Evolutionary conservation across 345 rosid genomes (phyloP), one percentile per base, ranked within the genome.

Genomic region (Bretschneidera sinensis): DNA sequence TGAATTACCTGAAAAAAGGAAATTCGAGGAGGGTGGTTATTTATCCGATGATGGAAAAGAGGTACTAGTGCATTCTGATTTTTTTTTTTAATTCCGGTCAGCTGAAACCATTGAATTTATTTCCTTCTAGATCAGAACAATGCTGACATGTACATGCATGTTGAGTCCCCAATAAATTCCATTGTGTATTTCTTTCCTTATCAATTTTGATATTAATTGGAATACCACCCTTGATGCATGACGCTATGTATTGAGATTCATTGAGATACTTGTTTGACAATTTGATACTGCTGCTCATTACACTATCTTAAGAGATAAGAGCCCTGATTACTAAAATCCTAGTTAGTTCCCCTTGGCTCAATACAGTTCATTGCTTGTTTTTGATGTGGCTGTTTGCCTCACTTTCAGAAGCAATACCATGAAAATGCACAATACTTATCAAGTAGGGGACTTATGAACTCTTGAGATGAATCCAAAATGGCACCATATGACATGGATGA

Each of bases 1-100:
- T 71, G 88, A 62, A 15, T 76, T 84, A 45, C 98, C 97, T 39
- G 83, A 75, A 64, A 87, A 87, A 61, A 83, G 98, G 66, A 80
- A 77, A 61, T 58, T 66, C 19, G 96, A 84, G 63, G 92, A 89
- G 69, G 97, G 85, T 31, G 92, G 83, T 51, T 77, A 76, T 73
- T 73, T 71, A 79, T 87, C 94, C 25, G 87, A 83, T 71, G 97
- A 87, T 55, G 95, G 65, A 72, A 61, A 78, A 24, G 78, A 77
- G 83, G 73, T 77, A 72, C 19, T 7, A 24, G 24, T 5, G 28
- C 62, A 60, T 56, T 58, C 17, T 54, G 28, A 24, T 43, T 11
- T 28, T 51, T 17, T 61, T 25, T 2, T 59, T 53, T 52, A 43
- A 35, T 48, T 15, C 54, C 15, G 19, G 43, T 52, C 15, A 45